These are phyloP conservation scores for Echria macrotheca DNA, from an alignment of 495 filamentous ascomycete species.

Conservation along the genomic window DNA sequence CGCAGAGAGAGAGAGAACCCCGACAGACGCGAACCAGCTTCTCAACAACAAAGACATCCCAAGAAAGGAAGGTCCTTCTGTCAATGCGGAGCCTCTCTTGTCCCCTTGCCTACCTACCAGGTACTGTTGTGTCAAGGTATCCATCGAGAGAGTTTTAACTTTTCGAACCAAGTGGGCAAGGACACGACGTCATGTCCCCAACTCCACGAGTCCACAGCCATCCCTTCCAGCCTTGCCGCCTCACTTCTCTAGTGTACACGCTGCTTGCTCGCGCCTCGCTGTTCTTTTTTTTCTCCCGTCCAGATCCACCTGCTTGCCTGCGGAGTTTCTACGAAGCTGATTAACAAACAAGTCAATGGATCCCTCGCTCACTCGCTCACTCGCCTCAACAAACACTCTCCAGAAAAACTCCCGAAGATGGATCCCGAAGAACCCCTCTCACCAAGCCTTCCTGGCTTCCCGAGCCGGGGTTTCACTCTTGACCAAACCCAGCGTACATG, in stretches of 20 bases:
- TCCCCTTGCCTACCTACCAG: too few relatives aligned
- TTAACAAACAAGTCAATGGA: neutral
- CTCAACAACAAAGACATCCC: too few relatives aligned
- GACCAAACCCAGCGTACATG: neutral
- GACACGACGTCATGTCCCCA: neutral
- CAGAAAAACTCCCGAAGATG: too few relatives aligned
- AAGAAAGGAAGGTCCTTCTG: too few relatives aligned
- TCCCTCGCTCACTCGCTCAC: neutral
- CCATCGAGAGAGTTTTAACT: neutral
- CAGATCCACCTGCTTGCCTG: neutral
- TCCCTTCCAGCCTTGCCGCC: neutral
- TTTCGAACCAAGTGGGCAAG: neutral
- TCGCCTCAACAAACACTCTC: too few relatives aligned
- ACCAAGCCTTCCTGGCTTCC: neutral
- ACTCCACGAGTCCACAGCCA: neutral
- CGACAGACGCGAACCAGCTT: too few relatives aligned
- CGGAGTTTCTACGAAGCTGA: neutral
- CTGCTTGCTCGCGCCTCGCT: too few relatives aligned
- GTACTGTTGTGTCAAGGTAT: neutral
- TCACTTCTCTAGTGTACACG: neutral
- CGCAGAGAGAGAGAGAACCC: too few relatives aligned
- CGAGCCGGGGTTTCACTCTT: neutral
- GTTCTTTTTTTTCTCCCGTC: neutral
- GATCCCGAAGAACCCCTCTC: too few relatives aligned
- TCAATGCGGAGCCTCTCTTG: too few relatives aligned